Evolutionary conservation across 768 basidiomycete genomes (phyloP), one percentile per base, ranked within the genome.

Genomic region (Inosperma sp.): DNA sequence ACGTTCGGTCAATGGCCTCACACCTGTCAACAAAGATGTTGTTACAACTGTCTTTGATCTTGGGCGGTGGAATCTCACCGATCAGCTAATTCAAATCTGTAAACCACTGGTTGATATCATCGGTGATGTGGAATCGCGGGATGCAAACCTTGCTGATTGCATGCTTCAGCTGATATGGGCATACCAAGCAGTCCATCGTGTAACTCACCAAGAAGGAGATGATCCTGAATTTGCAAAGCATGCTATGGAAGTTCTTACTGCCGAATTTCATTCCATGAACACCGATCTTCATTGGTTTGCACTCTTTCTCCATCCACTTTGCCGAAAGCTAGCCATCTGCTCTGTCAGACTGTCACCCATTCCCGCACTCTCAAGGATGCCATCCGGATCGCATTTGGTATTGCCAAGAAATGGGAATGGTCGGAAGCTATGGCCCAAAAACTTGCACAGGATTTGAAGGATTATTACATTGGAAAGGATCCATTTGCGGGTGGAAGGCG

Each of bases 101-200:
- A 68, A 69, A 46, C 68, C 63, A 8, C 31, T 70, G 43, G 68
- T 72, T n/a, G 63, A 72, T 53, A 55, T 57, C 2, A 70, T 70
- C 44, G 64, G 69, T 9, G 61, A 68, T 29, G 46, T 65, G 14
- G 63, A 72, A 49, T 57, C 62, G 7, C 56, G 56, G 3, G 55
- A 65, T 21, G 58, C 62, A n/a, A 65, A 54, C 3, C 56, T 69
- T n/a, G 65, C 68, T 10, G 65, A 66, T 34, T 71, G 69, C 52
- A 70, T 71, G 66, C 62, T 71, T 3, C 59, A 69, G 43, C 53
- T 70, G 1, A 62, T 72, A 3, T 51, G 52, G 7, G 56, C 56
- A 47, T 62, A 60, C 12, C 45, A 51, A 17, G 13, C 31, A 23
- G 36, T 49, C 7, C 23, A 16, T 5, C 2, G 23, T 9, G 22